These are phyloP conservation scores for Trichoderma parareesei DNA, from an alignment of 495 filamentous ascomycete species.

Conservation along the genomic window DNA sequence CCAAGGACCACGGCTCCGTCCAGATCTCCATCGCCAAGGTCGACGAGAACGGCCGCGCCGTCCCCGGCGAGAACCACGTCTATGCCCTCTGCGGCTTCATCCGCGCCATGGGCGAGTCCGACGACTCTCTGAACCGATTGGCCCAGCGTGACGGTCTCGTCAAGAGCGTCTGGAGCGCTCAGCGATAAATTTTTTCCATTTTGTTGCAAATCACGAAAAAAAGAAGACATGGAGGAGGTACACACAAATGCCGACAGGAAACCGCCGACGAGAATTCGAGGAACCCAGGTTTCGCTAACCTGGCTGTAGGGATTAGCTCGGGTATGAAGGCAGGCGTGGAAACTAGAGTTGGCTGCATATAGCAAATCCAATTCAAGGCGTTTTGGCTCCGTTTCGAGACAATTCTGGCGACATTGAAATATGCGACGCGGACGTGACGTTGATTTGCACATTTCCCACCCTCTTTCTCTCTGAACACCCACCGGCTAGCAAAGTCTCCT, in stretches of 20 bases:
- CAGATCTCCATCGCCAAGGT: conserved; percentile 90
- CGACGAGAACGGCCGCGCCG: conserved; percentile 87
- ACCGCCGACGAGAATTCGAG: not conserved
- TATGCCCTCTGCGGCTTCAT: conserved; percentile 98
- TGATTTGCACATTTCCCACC: not conserved
- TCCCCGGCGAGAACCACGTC: conserved; percentile 94
- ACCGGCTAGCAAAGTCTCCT: conserved; percentile 43
- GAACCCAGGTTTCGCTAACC: not conserved
- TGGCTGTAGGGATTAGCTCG: not conserved
- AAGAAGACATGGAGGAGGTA: conserved; percentile 1
- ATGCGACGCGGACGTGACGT: conserved; percentile 4
- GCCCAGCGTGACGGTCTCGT: conserved; percentile 92
- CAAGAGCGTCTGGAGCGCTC: conserved; percentile 88
- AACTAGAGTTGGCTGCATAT: conserved; percentile 13
- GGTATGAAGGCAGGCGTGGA: conserved; percentile 10
- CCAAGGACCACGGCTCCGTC: conserved; percentile 93
- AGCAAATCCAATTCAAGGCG: conserved; percentile 13
- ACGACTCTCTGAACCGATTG: conserved; percentile 92
- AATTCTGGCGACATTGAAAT: conserved; percentile 3
- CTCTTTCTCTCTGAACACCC: conserved; percentile 11
- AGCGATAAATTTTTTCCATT: conserved; percentile 1
- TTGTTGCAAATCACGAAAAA: not conserved
- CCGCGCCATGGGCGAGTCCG: conserved; percentile 91
- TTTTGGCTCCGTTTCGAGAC: conserved; percentile 13
- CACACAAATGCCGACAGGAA: not conserved